Percentiles rank a stretch among this genome's conserved stretches.
These are phyloP conservation scores for Falciphora oryzae DNA, from an alignment of 2,329 filamentous ascomycete species.

Conservation along the genomic window DNA sequence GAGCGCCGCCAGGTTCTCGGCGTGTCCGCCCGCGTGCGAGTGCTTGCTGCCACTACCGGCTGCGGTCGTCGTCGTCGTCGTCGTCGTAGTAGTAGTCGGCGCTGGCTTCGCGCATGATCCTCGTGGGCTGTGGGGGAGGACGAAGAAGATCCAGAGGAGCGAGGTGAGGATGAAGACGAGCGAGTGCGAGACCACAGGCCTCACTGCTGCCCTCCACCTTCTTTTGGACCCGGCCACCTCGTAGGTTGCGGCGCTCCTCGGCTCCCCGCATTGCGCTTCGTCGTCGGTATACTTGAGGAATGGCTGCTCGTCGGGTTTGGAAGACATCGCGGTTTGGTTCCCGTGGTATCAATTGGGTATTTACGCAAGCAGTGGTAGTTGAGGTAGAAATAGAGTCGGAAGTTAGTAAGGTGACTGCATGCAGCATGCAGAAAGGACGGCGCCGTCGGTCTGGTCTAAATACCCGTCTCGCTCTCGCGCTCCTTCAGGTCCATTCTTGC, in stretches of 20 bases:
- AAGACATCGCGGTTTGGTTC: neutral
- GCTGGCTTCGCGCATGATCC: neutral
- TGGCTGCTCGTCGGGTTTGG: neutral
- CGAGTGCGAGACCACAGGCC: conserved; percentile 3
- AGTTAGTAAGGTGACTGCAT: too few species aligned
- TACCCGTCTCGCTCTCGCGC: too few species aligned
- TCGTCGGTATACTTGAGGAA: conserved; percentile 8
- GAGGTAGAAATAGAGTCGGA: too few species aligned
- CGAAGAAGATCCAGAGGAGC: conserved; percentile 9
- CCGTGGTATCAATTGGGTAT: too few species aligned
- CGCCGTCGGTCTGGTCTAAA: too few species aligned
- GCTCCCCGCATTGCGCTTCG: conserved; percentile 4
- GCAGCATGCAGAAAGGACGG: too few species aligned
- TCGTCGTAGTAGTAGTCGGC: neutral
- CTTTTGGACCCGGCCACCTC: neutral
- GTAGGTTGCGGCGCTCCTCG: neutral
- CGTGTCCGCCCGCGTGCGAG: conserved; percentile 4
- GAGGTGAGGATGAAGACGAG: conserved; percentile 9
- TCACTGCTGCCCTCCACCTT: neutral
- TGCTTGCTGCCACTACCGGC: neutral
- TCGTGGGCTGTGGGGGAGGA: neutral
- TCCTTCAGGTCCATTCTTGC: too few species aligned
- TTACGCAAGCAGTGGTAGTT: too few species aligned
- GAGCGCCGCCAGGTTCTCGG: neutral
- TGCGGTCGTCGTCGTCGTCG: neutral